Base-by-base conservation (phyloP, 83 land plant species). In the Thuja plicata region DNA sequence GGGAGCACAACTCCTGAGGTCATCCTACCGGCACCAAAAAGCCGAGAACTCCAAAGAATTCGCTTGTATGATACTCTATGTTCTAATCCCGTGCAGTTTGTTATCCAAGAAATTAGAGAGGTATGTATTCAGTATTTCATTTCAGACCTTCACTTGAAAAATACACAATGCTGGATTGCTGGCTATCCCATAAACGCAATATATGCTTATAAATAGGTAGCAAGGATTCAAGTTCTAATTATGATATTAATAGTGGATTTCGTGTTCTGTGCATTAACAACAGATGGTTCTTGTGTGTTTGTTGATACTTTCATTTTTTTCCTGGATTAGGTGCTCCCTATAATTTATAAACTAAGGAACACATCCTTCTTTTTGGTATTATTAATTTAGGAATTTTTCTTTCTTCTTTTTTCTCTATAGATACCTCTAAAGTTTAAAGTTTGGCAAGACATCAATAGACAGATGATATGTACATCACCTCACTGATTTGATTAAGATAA, bases 31-130 rank as follows among this genome's bases (percentile, higher is more conserved):
- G 35, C 86, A 35, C 66, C 91, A 90, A 91, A 91, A 76, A 85
- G 83, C 15, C 91, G 97, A 88, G 97, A 96, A 88, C 88, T 96
- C 66, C 91, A 90, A 50, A 90, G 97, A 55, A 93, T 96, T 73
- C 94, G 97, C n/a, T 89, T 96, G 37, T 92, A 96, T 90, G 97
- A 96, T 88, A 87, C 89, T 3, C 62, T 91, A 16, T 88, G 88
- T 87, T 93, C 90, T 52, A 89, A 88, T 27, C 81, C 91, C 27
- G 91, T 96, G 71, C 89, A 92, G 71, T 93, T 96, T 89, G 92
- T 93, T 17, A 91, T 96, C 78, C 79, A 90, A 54, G 93, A 92
- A 85, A 50, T 93, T 79, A 89, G 91, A 88, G 91, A 92, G 94
- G 97, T 94, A 87, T 80, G 87, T 88, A n/a, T 34, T 34, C 41